Evolutionary conservation across 495 filamentous ascomycete species (phyloP).

Genomic region (Emericellopsis terricola): DNA sequence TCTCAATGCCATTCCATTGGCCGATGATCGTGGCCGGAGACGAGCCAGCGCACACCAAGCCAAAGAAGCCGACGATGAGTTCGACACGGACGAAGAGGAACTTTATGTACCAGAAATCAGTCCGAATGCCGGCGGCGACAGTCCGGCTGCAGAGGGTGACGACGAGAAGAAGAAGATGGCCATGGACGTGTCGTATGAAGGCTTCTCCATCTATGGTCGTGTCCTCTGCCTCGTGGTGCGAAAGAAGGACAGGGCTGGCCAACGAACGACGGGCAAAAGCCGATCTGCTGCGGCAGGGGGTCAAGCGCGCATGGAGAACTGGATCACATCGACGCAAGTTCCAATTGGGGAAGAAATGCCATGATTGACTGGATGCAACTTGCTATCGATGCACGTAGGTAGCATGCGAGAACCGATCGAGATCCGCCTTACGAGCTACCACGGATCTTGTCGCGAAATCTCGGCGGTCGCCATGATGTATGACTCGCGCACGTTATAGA

Average conservation of each 20-base stretch:
- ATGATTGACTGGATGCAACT: too few relatives aligned
- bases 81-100: slow-evolving; percentile 6
- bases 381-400: too few relatives aligned
- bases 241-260: slow-evolving; percentile 16
- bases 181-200: slow-evolving; percentile 76
- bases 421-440: too few relatives aligned
- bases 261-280: background rate
- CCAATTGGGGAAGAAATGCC: slow-evolving; percentile 15
- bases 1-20: slow-evolving; percentile 25
- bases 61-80: slow-evolving; percentile 11
- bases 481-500: too few relatives aligned
- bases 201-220: slow-evolving; percentile 84
- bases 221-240: slow-evolving; percentile 85
- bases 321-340: slow-evolving; percentile 61
- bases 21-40: slow-evolving; percentile 18
- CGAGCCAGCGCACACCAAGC: slow-evolving; percentile 7
- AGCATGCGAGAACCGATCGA: too few relatives aligned
- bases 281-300: slow-evolving; percentile 22
- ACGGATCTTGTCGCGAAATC: too few relatives aligned
- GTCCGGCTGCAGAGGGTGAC: slow-evolving; percentile 14
- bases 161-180: slow-evolving; percentile 84
- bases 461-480: too few relatives aligned
- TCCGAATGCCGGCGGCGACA: too few relatives aligned
- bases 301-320: slow-evolving; percentile 82
- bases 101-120: too few relatives aligned